phyloP scores from a whole-genome alignment of 805 yeast species.

The Kluyveromyces lactis region DNA sequence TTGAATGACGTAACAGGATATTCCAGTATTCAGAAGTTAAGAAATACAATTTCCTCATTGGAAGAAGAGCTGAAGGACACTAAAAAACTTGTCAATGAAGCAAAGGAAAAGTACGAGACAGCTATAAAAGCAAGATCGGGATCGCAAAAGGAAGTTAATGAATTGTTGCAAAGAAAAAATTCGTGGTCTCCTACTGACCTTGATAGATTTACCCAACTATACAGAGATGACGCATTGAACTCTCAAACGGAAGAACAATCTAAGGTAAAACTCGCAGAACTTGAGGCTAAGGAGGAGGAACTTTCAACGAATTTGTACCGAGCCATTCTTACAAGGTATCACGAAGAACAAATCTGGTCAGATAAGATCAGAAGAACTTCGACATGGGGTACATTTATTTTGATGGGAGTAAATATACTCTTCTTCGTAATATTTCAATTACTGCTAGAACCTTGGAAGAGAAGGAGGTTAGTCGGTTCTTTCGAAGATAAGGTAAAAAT shows the following conservation, averaged over 20 bases:
- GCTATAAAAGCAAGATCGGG: slow-evolving; percentile 57
- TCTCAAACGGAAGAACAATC: slow-evolving; percentile 51
- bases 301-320: slow-evolving; percentile 60
- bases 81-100: slow-evolving; percentile 38
- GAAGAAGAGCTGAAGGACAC: slow-evolving; percentile 46
- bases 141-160: slow-evolving; percentile 82
- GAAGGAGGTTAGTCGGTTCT: slow-evolving; percentile 67
- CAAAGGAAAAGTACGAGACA: slow-evolving; percentile 45
- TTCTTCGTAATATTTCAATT: slow-evolving; percentile 77
- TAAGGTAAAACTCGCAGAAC: slow-evolving; percentile 37
- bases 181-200: slow-evolving; percentile 74
- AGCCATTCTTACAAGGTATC: slow-evolving; percentile 79
- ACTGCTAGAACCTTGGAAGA: slow-evolving; percentile 90
- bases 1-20: slow-evolving; percentile 92
- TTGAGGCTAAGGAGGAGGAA: slow-evolving; percentile 60
- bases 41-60: slow-evolving; percentile 45
- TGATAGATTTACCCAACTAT: slow-evolving; percentile 74
- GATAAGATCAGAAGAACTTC: slow-evolving; percentile 91
- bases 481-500: slow-evolving; percentile 74
- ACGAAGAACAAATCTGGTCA: slow-evolving; percentile 97
- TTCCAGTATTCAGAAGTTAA: slow-evolving; percentile 64
- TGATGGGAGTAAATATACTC: slow-evolving; percentile 80
- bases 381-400: slow-evolving; percentile 91
- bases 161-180: slow-evolving; percentile 74
- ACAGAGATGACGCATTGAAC: slow-evolving; percentile 71